Conservation (phyloP, 2,329 filamentous ascomycete genomes). For the Paecilomyces sp. region DNA sequence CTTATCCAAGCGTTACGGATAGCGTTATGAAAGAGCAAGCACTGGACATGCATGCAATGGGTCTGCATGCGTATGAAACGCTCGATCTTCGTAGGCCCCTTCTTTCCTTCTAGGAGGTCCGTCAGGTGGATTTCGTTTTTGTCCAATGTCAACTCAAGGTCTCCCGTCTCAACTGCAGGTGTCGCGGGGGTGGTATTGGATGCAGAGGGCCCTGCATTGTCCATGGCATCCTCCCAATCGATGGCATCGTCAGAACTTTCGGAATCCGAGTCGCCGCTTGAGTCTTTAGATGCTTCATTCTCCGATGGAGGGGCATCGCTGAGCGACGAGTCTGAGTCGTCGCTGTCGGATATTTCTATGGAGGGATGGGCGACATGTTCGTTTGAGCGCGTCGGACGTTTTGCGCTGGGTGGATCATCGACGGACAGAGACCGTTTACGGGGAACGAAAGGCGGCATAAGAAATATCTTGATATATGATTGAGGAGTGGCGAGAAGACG, state of each 20-base stretch:
- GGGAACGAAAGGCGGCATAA: conserved; percentile 42
- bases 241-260: conserved; percentile 57
- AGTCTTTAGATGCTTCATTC: not conserved
- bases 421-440: conserved; percentile 32
- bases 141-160: conserved; percentile 65
- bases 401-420: conserved; percentile 26
- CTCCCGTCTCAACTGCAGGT: conserved; percentile 50
- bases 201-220: conserved; percentile 28
- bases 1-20: conserved; percentile 78
- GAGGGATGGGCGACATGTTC: conserved; percentile 16
- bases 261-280: conserved; percentile 48
- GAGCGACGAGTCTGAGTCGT: conserved; percentile 25
- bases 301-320: conserved; percentile 19
- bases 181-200: conserved; percentile 22
- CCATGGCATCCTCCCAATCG: conserved; percentile 53
- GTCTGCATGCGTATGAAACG: conserved; percentile 68
- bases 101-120: conserved; percentile 61
- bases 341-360: conserved; percentile 13
- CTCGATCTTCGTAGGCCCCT: conserved; percentile 79
- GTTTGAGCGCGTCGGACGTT: conserved; percentile 19
- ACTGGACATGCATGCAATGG: conserved; percentile 84
- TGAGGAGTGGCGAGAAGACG: not conserved
- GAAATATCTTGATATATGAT: not conserved
- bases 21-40: conserved; percentile 82
- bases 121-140: conserved; percentile 49